Evolutionary conservation across 1,284 basidiomycete species (phyloP), one percentile per base, ranked within the genome.

Genomic region (Athelia psychrophila): DNA sequence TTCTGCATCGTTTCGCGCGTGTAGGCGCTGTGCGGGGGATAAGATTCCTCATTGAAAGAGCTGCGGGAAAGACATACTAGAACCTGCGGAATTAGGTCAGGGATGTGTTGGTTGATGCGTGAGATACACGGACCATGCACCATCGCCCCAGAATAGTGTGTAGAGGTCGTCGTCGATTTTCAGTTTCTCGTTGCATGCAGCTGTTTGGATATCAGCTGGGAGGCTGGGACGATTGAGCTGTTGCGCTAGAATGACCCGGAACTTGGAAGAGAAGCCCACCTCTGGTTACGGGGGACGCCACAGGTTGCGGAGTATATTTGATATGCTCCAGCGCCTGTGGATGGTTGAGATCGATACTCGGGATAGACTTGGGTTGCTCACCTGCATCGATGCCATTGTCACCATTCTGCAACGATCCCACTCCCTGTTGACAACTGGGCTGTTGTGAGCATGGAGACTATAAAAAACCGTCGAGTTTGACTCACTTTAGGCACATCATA

Each of bases 401-500:
- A 10, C 13, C 33, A 19, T 44, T 27, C 13, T 25, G 12, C 33
- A 47, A 47, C 3, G 8, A 8, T n/a, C 30, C 32, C 18, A 47
- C 42, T 16, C 45, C 49, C 36, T 58, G 51, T 38, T 58, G 57
- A 30, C 57, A 58, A 32, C 57, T 58, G 15, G 12, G 46, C 35
- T 22, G 20, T 44, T 22, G 38, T 16, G 6, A 6, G 8, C n/a
- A 42, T 30, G 16, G n/a, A 42, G 9, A 42, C 24, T 18, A 30
- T 15, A 6, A 8, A 16, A 47, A 32, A 30, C 27, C 45, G 25
- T n/a, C n/a, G n/a, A n/a, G n/a, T n/a, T n/a, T n/a, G 15, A 22
- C 54, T 25, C 15, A 58, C 57, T 57, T 61, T 47, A 61, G 45
- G 46, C 60, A 61, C 16, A 61, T 51, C 60, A 61, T 61, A 49